Conservation (phyloP, 192 early-diverging fungal species). For the Allomyces javanicus region DNA sequence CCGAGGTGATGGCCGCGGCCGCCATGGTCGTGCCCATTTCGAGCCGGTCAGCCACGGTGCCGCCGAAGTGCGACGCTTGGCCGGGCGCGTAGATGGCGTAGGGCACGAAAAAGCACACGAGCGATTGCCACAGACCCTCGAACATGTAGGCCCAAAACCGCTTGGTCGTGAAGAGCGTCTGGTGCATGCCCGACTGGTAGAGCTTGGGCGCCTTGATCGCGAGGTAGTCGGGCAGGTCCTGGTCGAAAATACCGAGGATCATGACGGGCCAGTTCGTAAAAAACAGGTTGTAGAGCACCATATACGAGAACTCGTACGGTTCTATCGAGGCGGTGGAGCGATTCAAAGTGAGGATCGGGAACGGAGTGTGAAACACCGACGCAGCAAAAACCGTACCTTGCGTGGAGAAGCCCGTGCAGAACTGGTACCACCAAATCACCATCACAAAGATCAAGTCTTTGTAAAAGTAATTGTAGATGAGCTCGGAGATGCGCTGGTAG, state of each 20-base stretch:
- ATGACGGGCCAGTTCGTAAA: conserved; percentile 64
- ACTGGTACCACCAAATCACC: conserved; percentile 53
- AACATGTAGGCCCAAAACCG: conserved; percentile 72
- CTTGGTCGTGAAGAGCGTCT: conserved; percentile 58
- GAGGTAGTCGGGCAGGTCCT: conserved; percentile 35
- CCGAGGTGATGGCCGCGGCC: conserved; percentile 52
- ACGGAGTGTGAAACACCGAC: too few species aligned
- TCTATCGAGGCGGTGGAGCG: neutral
- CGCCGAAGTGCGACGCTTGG: conserved; percentile 24
- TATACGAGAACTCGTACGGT: conserved; percentile 51
- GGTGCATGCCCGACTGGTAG: conserved; percentile 68
- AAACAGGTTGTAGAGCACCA: conserved; percentile 63
- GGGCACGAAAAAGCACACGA: conserved; percentile 65
- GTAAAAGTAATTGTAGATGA: conserved; percentile 55
- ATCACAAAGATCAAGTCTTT: conserved; percentile 63
- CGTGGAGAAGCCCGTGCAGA: conserved; percentile 53
- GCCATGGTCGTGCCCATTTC: conserved; percentile 67
- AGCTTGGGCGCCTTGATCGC: conserved; percentile 32
- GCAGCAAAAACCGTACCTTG: conserved; percentile 11
- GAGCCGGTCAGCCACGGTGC: conserved; percentile 29
- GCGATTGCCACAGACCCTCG: conserved; percentile 84
- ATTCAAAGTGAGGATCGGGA: too few species aligned
- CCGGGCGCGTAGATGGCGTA: conserved; percentile 35
- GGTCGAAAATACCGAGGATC: conserved; percentile 64
- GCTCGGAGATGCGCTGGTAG: conserved; percentile 31